Conservation (phyloP, 2,329 filamentous ascomycete species). For the Penicillium palitans region DNA sequence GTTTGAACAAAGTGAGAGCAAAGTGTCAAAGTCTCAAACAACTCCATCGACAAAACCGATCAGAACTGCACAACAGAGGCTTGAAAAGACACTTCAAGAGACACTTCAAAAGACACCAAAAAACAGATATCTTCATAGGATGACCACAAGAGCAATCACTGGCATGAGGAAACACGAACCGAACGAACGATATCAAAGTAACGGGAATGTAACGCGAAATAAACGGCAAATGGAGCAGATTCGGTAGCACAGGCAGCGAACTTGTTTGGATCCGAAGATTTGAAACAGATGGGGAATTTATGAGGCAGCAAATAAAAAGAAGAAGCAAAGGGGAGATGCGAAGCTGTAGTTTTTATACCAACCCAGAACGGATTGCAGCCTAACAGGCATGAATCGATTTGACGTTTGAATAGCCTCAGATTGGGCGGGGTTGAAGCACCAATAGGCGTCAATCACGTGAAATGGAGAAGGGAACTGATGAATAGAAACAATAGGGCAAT, state of each 20-base stretch:
- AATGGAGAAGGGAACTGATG: not conserved
- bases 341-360: not conserved
- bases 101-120: not conserved
- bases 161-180: not conserved
- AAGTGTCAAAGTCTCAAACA: not conserved
- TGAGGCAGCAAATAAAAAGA: not conserved
- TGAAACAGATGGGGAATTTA: not conserved
- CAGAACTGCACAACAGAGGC: not conserved
- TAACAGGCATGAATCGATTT: not conserved
- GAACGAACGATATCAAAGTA: not conserved
- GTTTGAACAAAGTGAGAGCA: not conserved
- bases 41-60: not conserved
- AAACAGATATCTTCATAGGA: not conserved
- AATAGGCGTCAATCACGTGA: not conserved
- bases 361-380: not conserved
- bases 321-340: not conserved
- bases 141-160: not conserved
- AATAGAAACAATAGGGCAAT: not conserved
- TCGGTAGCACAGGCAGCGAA: not conserved
- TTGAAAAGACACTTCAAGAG: not conserved
- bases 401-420: not conserved
- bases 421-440: not conserved
- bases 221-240: not conserved
- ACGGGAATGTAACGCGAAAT: not conserved
- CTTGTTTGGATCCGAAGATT: not conserved